Conservation (phyloP, 805 yeast genomes). For the Lipomyces yamanashiensis region DNA sequence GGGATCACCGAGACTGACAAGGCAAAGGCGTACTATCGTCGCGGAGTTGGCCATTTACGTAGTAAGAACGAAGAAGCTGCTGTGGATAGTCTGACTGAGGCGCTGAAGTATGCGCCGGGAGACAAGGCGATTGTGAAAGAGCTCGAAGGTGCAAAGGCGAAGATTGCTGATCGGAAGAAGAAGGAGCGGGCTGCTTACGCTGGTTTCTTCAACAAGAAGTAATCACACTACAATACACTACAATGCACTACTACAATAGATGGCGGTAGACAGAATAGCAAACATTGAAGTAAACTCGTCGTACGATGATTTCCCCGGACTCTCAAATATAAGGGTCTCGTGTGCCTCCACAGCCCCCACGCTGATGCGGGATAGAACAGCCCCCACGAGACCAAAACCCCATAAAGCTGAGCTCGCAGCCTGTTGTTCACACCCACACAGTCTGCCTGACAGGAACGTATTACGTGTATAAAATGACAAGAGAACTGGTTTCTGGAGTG, state of each 20-base stretch:
- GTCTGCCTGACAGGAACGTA: too few relatives aligned
- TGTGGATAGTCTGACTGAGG: conserved; percentile 65
- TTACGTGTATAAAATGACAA: neutral
- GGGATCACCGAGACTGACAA: conserved; percentile 66
- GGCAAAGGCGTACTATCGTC: conserved; percentile 85
- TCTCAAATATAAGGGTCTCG: neutral
- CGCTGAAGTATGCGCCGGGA: conserved; percentile 64
- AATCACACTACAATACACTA: neutral
- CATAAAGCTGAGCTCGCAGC: neutral
- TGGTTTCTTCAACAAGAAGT: conserved; percentile 45
- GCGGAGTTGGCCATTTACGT: conserved; percentile 73
- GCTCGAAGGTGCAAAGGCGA: conserved; percentile 39
- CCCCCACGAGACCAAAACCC: neutral
- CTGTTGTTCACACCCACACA: too few relatives aligned
- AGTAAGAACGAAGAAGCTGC: conserved; percentile 74
- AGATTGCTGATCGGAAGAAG: conserved; percentile 32
- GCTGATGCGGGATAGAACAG: conserved; percentile 1
- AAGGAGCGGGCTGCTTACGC: conserved; percentile 49
- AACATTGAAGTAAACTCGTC: neutral
- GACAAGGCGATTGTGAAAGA: conserved; percentile 42
- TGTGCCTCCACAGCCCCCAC: conserved; percentile 11
- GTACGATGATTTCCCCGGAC: neutral
- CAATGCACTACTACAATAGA: too few relatives aligned
- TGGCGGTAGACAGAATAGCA: too few relatives aligned
- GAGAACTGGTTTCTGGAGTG: conserved; percentile 23